Evolutionary conservation across 176 grass and related monocot species (phyloP).

Genomic region (Puya raimondii): DNA sequence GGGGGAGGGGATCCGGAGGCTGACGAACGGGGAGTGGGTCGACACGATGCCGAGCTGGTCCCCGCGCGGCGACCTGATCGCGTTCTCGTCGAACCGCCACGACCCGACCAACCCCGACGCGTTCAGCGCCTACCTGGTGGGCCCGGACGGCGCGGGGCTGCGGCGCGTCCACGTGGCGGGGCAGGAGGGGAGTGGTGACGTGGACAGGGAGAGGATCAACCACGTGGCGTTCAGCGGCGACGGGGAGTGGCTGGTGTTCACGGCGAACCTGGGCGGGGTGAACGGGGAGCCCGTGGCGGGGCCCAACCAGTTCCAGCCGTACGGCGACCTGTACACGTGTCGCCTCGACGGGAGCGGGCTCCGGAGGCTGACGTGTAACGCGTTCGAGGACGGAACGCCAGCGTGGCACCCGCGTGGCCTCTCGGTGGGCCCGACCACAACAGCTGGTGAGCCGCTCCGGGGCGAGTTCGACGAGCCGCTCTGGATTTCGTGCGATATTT

Average conservation of each 20-base stretch:
- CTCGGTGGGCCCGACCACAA: conserved; percentile 9
- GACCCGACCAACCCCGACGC: conserved; percentile 36
- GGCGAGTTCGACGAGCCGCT: conserved; percentile 70
- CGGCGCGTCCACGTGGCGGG: conserved; percentile 56
- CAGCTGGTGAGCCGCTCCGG: conserved; percentile 29
- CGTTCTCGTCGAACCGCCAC: conserved; percentile 92
- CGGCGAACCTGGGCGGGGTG: conserved; percentile 53
- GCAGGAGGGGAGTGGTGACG: conserved; percentile 30
- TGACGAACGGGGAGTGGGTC: conserved; percentile 76
- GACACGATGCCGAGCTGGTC: conserved; percentile 98
- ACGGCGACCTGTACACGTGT: conserved; percentile 72
- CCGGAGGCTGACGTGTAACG: conserved; percentile 60
- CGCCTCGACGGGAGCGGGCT: conserved; percentile 51
- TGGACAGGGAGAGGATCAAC: conserved; percentile 73
- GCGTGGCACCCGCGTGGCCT: conserved; percentile 38
- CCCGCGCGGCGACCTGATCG: conserved; percentile 65
- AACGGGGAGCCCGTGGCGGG: conserved; percentile 46
- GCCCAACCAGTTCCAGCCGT: conserved; percentile 85
- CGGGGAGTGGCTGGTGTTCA: conserved; percentile 74
- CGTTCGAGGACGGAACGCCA: conserved; percentile 85
- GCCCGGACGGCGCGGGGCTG: conserved; percentile 48
- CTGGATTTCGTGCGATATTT: conserved; percentile 57
- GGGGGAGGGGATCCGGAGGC: conserved; percentile 17
- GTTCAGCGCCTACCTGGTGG: conserved; percentile 77
- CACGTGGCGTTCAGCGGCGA: conserved; percentile 90